phyloP scores from a whole-genome alignment of 225 moss, liverwort and hornwort genomes.

The Physcomitrellopsis africana region DNA sequence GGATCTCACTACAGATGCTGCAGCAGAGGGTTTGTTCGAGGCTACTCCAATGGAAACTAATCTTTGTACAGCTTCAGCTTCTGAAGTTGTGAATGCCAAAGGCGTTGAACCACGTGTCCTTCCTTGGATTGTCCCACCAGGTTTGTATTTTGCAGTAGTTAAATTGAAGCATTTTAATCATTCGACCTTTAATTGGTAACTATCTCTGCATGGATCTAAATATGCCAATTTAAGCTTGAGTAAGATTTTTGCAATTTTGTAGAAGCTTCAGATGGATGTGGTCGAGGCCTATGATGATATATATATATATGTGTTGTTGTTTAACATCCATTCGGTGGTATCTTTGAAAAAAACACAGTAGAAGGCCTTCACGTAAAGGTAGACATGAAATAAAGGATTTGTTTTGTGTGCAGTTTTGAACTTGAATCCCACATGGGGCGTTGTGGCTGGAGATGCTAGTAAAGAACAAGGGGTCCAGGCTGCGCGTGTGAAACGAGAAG shows the following conservation, averaged over 20 bases:
- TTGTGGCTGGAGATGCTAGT: constrained; percentile 84
- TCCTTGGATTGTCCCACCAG: constrained; percentile 57
- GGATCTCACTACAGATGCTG: constrained; percentile 2
- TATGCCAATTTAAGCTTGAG: background rate
- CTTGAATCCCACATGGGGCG: constrained; percentile 72
- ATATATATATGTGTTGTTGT: too few relatives aligned
- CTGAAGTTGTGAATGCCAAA: constrained; percentile 29
- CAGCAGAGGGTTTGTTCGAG: constrained; percentile 28
- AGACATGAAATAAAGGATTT: constrained; percentile 14
- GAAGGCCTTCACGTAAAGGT: background rate
- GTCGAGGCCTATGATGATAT: constrained; percentile 16
- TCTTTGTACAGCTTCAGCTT: constrained; percentile 17
- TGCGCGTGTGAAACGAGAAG: constrained; percentile 89
- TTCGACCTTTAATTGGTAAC: background rate
- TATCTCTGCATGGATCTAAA: constrained; percentile 8
- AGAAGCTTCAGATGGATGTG: background rate
- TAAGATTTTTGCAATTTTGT: constrained; percentile 8
- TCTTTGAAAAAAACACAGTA: too few relatives aligned
- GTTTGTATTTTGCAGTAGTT: constrained; percentile 38
- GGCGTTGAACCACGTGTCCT: constrained; percentile 39
- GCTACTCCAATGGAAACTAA: constrained; percentile 24
- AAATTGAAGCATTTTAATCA: background rate
- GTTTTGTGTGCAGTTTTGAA: constrained; percentile 50
- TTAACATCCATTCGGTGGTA: too few relatives aligned
- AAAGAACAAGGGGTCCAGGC: constrained; percentile 82